A percentile compares a stretch with the other conserved stretches of the same genome.
These are phyloP conservation scores for Rhizophora mangle DNA, from an alignment of 345 rosid species.

Conservation along the genomic window DNA sequence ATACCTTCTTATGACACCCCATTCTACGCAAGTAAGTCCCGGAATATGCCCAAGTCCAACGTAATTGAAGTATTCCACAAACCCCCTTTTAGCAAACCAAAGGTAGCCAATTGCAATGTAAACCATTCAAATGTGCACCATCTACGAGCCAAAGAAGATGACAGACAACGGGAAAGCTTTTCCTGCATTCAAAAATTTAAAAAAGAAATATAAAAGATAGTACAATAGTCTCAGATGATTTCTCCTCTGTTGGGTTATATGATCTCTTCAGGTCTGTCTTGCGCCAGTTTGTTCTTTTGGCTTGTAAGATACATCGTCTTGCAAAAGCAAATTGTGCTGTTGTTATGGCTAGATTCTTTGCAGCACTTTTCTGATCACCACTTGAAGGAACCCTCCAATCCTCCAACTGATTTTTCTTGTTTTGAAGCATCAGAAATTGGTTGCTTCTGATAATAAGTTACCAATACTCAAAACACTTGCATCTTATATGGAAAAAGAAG, in stretches of 20 bases:
- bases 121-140: conserved; percentile 37
- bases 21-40: conserved; percentile 25
- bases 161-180: conserved; percentile 23
- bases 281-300: conserved; percentile 53
- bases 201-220: background rate
- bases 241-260: conserved; percentile 34
- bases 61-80: conserved; percentile 34
- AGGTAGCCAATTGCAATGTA: conserved; percentile 36
- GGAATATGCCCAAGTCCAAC: conserved; percentile 33
- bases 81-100: conserved; percentile 32
- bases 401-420: conserved; percentile 41
- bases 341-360: conserved; percentile 33
- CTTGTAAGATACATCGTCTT: conserved; percentile 34
- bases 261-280: conserved; percentile 53
- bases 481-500: too few species aligned
- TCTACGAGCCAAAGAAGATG: conserved; percentile 22
- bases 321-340: conserved; percentile 42
- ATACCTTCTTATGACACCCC: conserved; percentile 36
- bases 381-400: conserved; percentile 36
- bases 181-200: conserved; percentile 7
- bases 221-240: conserved; percentile 35
- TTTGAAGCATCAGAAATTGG: conserved; percentile 39
- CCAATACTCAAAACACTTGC: too few species aligned
- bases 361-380: conserved; percentile 41
- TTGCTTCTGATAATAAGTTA: too few species aligned